phyloP scores from a whole-genome alignment of 306 rosid genomes.

The Ammopiptanthus mongolicus region DNA sequence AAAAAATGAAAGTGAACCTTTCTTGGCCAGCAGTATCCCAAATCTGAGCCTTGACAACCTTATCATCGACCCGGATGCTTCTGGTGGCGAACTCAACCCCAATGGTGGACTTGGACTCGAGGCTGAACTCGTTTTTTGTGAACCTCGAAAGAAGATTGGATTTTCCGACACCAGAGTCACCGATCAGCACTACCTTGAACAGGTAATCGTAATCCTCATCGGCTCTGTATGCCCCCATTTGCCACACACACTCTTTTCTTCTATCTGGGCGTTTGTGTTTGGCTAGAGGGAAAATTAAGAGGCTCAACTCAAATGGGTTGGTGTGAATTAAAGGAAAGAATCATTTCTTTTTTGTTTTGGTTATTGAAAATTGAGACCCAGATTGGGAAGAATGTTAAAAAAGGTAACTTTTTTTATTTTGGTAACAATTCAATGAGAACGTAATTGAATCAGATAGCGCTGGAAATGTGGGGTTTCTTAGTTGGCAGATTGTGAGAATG shows the following conservation, averaged over 20 bases:
- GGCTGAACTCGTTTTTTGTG: slow-evolving; percentile 74
- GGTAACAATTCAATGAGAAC: neutral
- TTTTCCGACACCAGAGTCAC: slow-evolving; percentile 84
- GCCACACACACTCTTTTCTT: neutral
- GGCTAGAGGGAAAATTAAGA: slow-evolving; percentile 8
- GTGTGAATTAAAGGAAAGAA: neutral
- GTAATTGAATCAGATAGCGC: no score
- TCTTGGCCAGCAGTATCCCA: slow-evolving; percentile 97
- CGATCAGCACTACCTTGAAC: slow-evolving; percentile 82
- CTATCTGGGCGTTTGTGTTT: neutral
- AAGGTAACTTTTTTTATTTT: neutral
- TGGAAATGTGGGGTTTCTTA: no score
- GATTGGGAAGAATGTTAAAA: slow-evolving; percentile 15
- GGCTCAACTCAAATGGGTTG: slow-evolving; percentile 5
- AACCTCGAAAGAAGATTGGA: slow-evolving; percentile 75
- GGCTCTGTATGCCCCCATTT: slow-evolving; percentile 73
- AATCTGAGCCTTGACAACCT: slow-evolving; percentile 90
- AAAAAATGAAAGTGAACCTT: slow-evolving; percentile 37
- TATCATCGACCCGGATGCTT: slow-evolving; percentile 74
- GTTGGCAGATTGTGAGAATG: no score
- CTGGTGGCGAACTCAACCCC: slow-evolving; percentile 89
- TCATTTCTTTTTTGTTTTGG: neutral
- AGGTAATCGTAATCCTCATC: slow-evolving; percentile 86
- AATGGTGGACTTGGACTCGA: slow-evolving; percentile 81
- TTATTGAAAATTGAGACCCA: neutral